A percentile compares a stretch with the other conserved stretches of the same genome.
Evolutionary conservation across 75 land plant species (phyloP).

Genomic region (Ceratopteris richardii): DNA sequence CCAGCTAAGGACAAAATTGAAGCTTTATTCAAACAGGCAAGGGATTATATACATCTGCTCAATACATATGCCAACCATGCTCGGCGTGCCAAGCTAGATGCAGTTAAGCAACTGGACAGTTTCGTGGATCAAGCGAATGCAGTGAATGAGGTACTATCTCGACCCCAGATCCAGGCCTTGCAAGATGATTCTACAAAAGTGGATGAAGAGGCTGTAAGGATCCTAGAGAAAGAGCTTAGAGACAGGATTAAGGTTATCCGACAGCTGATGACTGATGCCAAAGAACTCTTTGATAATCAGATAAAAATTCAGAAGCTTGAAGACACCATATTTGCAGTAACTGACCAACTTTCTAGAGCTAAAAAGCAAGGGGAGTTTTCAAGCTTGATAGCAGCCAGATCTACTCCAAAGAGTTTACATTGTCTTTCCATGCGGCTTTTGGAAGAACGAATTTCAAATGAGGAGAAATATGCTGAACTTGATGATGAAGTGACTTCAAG

Average conservation of each 20-base stretch:
- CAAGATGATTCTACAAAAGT: constrained; percentile 19
- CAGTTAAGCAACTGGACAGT: constrained; percentile 15
- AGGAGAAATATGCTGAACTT: constrained; percentile 39
- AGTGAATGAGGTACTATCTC: neutral
- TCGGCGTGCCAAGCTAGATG: constrained; percentile 19
- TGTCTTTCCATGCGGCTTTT: constrained; percentile 10
- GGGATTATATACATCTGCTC: constrained; percentile 16
- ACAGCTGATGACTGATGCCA: constrained; percentile 45
- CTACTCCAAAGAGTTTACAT: constrained; percentile 12
- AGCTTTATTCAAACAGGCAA: constrained; percentile 17
- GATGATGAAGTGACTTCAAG: constrained; percentile 16
- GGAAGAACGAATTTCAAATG: constrained; percentile 42
- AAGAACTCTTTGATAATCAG: constrained; percentile 86
- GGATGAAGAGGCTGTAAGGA: constrained; percentile 64
- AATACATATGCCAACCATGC: constrained; percentile 25
- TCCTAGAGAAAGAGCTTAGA: constrained; percentile 79
- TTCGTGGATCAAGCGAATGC: constrained; percentile 18
- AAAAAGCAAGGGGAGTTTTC: constrained; percentile 15
- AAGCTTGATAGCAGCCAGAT: constrained; percentile 15
- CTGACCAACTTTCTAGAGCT: constrained; percentile 46
- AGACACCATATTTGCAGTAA: constrained; percentile 82
- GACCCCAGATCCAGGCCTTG: constrained; percentile 16
- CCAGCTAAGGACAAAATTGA: constrained; percentile 12
- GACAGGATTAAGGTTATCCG: constrained; percentile 59
- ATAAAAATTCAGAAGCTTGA: constrained; percentile 86